Percentiles rank a stretch among this genome's conserved stretches.
These are phyloP conservation scores for Platanthera guangdongensis DNA, from an alignment of 106 monocot genomes.

Conservation along the genomic window DNA sequence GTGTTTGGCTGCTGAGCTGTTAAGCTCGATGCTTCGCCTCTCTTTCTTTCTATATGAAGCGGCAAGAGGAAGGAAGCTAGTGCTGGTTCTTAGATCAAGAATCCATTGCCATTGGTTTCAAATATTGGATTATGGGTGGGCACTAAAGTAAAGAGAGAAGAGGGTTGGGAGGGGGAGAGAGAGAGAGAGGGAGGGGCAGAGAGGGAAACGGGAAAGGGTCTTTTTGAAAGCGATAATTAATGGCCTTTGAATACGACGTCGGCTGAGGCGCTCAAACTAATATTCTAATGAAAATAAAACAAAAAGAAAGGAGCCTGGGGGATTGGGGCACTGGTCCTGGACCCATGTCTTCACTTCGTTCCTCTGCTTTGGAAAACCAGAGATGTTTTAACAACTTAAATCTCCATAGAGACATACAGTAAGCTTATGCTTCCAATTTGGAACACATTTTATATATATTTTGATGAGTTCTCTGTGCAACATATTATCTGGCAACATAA, in stretches of 20 bases:
- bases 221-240: constrained; percentile 4
- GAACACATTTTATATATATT: neutral
- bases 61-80: neutral
- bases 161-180: neutral
- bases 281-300: neutral
- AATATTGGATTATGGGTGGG: neutral
- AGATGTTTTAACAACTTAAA: neutral
- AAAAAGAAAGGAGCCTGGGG: neutral
- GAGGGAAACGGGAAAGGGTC: neutral
- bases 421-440: neutral
- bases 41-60: neutral
- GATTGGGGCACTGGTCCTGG: neutral
- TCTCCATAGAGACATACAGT: neutral
- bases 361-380: neutral
- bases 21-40: neutral
- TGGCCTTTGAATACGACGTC: constrained; percentile 9
- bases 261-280: constrained; percentile 8
- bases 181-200: neutral
- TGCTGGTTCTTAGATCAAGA: neutral
- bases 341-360: neutral
- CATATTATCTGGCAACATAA: too few relatives aligned
- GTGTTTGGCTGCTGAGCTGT: neutral
- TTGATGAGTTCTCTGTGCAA: too few relatives aligned
- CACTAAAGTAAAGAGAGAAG: constrained; percentile 2
- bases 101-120: constrained; percentile 1